A percentile compares a stretch with the other conserved stretches of the same genome.
phyloP scores from a whole-genome alignment of 441 rosid species.

The Metrosideros polymorpha region DNA sequence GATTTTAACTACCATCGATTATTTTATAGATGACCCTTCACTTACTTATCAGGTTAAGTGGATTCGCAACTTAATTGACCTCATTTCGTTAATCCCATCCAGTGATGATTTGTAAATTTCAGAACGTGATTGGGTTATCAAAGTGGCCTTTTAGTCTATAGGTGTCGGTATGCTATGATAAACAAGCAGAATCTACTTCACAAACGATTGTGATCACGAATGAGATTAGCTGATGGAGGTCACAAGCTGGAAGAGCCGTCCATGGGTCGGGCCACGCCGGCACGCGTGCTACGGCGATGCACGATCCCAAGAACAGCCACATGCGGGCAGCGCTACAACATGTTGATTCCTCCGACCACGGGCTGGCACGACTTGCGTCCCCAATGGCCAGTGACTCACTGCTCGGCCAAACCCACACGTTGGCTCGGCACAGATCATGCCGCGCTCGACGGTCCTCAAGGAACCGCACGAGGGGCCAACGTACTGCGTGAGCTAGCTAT shows the following conservation, averaged over 20 bases:
- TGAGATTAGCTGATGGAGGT: background rate
- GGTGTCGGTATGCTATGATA: too few relatives aligned
- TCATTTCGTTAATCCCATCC: background rate
- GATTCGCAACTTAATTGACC: background rate
- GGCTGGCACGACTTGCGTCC: background rate
- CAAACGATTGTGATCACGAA: background rate
- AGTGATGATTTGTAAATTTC: fast-evolving
- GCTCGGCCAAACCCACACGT: background rate
- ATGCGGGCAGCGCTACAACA: background rate
- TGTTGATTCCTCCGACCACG: fast-evolving
- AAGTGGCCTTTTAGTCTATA: background rate
- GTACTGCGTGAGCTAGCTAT: background rate
- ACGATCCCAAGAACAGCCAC: background rate
- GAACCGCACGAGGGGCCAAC: background rate
- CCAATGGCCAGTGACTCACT: background rate
- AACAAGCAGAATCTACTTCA: background rate
- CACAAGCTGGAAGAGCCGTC: background rate
- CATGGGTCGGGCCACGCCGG: background rate
- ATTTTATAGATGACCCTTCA: background rate
- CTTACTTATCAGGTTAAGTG: background rate
- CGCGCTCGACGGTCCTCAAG: background rate
- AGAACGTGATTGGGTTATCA: background rate
- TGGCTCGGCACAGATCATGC: background rate
- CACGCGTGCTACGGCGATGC: fast-evolving
- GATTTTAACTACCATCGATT: background rate